Conservation (phyloP, 768 basidiomycete species). For the Mycena galericulata region DNA sequence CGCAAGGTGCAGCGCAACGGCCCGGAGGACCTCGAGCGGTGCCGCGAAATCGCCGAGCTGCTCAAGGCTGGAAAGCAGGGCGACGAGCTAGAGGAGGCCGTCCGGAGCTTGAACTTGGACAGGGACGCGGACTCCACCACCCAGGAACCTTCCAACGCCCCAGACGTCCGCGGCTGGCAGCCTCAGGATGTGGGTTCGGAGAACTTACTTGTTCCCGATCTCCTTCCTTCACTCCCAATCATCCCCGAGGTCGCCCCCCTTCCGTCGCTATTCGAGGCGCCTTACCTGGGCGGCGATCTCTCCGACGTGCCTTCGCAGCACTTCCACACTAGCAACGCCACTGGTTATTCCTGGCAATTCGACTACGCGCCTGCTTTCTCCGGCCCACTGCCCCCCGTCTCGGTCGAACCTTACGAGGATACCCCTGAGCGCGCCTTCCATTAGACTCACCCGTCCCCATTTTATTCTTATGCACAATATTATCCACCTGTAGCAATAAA, state of each 20-base stretch:
- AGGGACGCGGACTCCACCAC: slow-evolving; percentile 19
- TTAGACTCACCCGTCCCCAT: not conserved
- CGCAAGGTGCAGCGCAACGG: slow-evolving; percentile 67
- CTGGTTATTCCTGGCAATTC: too few relatives aligned
- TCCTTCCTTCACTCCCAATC: not conserved
- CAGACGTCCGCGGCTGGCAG: slow-evolving; percentile 36
- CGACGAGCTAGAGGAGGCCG: slow-evolving; percentile 58
- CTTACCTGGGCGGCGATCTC: too few relatives aligned
- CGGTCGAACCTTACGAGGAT: not conserved
- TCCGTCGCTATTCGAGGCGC: not conserved
- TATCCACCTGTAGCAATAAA: slow-evolving; percentile 22
- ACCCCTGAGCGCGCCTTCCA: not conserved
- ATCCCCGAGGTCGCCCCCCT: not conserved
- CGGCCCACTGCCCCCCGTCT: not conserved
- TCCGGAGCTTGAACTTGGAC: slow-evolving; percentile 47
- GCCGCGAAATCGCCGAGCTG: slow-evolving; percentile 61
- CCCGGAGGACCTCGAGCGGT: slow-evolving; percentile 59
- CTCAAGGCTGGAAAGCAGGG: slow-evolving; percentile 64
- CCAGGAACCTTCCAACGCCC: not conserved
- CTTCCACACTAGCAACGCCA: too few relatives aligned
- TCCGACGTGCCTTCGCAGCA: too few relatives aligned
- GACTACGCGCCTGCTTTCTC: not conserved
- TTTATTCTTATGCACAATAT: slow-evolving; percentile 28
- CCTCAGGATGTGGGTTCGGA: slow-evolving; percentile 10
- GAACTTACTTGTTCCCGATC: not conserved